Conservation (phyloP, 2,329 filamentous ascomycete genomes). For the Pyrenophora tritici-repentis region DNA sequence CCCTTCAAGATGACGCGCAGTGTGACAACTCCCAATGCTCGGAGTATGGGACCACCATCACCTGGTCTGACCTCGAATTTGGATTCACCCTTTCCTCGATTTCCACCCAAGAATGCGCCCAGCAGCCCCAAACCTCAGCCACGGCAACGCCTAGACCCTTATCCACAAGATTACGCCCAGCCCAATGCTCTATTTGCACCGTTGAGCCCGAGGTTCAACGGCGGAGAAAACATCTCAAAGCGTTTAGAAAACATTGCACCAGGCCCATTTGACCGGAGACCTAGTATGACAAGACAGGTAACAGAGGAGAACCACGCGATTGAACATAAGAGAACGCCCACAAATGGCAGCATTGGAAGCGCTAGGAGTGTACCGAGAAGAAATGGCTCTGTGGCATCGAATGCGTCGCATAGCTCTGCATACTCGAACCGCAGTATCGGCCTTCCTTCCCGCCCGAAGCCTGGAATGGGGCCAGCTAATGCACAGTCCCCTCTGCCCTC, state of each 20-base stretch:
- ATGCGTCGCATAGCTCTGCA: conserved; percentile 36
- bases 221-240: conserved; percentile 57
- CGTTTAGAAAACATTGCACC: conserved; percentile 70
- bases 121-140: conserved; percentile 27
- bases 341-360: conserved; percentile 41
- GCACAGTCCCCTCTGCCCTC: conserved; percentile 30
- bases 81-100: conserved; percentile 60
- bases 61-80: conserved; percentile 44
- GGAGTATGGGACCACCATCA: conserved; percentile 37
- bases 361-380: conserved; percentile 33
- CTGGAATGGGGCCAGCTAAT: conserved; percentile 15
- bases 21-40: conserved; percentile 44
- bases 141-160: conserved; percentile 32
- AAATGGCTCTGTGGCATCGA: conserved; percentile 38
- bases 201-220: conserved; percentile 54
- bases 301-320: conserved; percentile 31
- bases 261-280: conserved; percentile 62
- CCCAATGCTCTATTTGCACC: conserved; percentile 52
- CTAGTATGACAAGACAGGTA: conserved; percentile 38
- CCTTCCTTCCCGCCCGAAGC: conserved; percentile 32
- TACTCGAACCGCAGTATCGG: conserved; percentile 36
- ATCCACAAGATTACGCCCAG: conserved; percentile 38
- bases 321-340: conserved; percentile 43
- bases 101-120: conserved; percentile 51
- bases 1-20: conserved; percentile 43